These are phyloP conservation scores for Ceratobasidium papillatum DNA, from an alignment of 1,284 basidiomycete genomes.

Conservation along the genomic window DNA sequence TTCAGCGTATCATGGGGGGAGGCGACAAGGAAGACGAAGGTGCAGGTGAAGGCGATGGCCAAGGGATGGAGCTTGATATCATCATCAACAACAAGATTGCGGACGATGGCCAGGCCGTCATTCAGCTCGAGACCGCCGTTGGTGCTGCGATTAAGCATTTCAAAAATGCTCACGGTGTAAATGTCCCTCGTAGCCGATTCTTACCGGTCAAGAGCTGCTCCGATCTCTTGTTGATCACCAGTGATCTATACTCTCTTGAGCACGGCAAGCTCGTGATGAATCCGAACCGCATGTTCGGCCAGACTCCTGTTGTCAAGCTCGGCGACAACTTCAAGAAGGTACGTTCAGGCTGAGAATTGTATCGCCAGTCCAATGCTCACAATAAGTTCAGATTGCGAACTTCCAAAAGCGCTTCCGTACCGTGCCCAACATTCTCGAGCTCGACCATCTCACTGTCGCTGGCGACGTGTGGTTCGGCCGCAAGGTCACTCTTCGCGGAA, in stretches of 20 bases:
- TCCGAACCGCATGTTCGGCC: conserved; percentile 86
- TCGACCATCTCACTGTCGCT: conserved; percentile 96
- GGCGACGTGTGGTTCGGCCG: conserved; percentile 97
- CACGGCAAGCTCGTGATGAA: conserved; percentile 96
- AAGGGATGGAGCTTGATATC: conserved; percentile 90
- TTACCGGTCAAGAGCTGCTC: conserved; percentile 89
- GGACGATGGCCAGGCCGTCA: conserved; percentile 88
- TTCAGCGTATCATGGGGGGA: conserved; percentile 98
- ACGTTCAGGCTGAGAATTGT: conserved; percentile 7
- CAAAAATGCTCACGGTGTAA: conserved; percentile 93
- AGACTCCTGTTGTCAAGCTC: conserved; percentile 95
- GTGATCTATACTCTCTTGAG: conserved; percentile 93
- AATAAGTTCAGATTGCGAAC: conserved; percentile 80
- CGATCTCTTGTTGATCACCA: conserved; percentile 94
- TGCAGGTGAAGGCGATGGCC: conserved; percentile 65
- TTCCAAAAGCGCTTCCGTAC: conserved; percentile 99
- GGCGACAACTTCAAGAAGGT: conserved; percentile 92
- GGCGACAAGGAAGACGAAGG: no score
- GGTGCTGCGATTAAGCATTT: conserved; percentile 99
- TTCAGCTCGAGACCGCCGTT: conserved; percentile 97
- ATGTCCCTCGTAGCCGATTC: conserved; percentile 97
- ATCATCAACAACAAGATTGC: conserved; percentile 95
- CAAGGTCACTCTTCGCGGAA: conserved; percentile 87
- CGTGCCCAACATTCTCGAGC: conserved; percentile 91
- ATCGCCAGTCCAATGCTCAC: neutral